Percentiles rank a stretch among this genome's conserved stretches.
These are phyloP conservation scores for Fistulinella staudtii DNA, from an alignment of 1,284 basidiomycete species.

Conservation along the genomic window DNA sequence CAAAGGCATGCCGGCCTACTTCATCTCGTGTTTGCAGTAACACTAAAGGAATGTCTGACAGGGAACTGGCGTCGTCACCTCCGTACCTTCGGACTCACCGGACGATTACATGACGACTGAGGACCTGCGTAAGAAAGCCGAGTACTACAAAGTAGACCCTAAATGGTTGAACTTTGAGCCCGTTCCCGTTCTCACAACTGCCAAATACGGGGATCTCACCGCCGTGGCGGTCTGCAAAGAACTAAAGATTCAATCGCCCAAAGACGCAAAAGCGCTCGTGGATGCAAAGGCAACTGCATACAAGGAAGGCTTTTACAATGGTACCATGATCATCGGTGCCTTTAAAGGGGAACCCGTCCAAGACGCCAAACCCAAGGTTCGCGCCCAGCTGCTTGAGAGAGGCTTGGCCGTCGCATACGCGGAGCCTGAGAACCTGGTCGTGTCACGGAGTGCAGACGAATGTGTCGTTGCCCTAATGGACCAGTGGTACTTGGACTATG, in stretches of 20 bases:
- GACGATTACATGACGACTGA: slow-evolving; percentile 92
- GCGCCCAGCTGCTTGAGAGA: slow-evolving; percentile 77
- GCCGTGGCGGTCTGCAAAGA: slow-evolving; percentile 87
- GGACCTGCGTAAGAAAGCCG: slow-evolving; percentile 95
- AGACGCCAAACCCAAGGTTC: slow-evolving; percentile 88
- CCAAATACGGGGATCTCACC: slow-evolving; percentile 88
- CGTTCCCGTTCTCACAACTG: slow-evolving; percentile 85
- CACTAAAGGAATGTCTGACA: slow-evolving; percentile 24
- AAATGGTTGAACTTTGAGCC: slow-evolving; percentile 86
- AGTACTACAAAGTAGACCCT: slow-evolving; percentile 94
- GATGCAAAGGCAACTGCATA: slow-evolving; percentile 98
- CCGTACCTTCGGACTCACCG: slow-evolving; percentile 97
- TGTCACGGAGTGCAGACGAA: slow-evolving; percentile 89
- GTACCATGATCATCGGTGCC: slow-evolving; percentile 86
- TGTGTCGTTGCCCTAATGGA: slow-evolving; percentile 98
- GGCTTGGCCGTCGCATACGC: slow-evolving; percentile 88
- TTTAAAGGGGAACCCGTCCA: slow-evolving; percentile 86
- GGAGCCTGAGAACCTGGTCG: slow-evolving; percentile 92
- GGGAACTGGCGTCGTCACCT: slow-evolving; percentile 99
- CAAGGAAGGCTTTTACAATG: slow-evolving; percentile 97
- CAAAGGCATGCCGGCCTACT: slow-evolving; percentile 61
- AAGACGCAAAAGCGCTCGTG: slow-evolving; percentile 88
- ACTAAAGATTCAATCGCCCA: slow-evolving; percentile 94
- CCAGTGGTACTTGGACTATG: slow-evolving; percentile 99
- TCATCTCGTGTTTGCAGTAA: neutral